phyloP scores from a whole-genome alignment of 2,329 filamentous ascomycete genomes.

The Claviceps pazoutovae region DNA sequence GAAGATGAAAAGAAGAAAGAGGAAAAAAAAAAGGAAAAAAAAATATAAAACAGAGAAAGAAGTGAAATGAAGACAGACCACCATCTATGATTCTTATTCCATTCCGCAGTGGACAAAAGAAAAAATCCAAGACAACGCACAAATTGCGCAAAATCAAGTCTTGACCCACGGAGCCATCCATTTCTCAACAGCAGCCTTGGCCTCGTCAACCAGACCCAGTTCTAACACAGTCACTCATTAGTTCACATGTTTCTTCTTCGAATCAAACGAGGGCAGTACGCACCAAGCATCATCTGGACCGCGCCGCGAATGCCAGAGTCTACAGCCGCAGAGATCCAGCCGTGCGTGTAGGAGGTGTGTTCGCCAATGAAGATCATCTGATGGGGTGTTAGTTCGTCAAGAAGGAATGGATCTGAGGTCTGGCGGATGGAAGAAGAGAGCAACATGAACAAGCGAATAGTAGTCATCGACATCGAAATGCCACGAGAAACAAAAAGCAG shows the following conservation, averaged over 20 bases:
- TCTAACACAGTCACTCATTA: slow-evolving; percentile 16
- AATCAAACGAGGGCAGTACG: background rate
- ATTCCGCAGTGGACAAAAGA: too few species aligned
- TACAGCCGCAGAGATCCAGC: slow-evolving; percentile 54
- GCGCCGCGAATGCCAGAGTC: slow-evolving; percentile 54
- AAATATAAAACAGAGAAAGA: background rate
- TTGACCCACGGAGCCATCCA: slow-evolving; percentile 58
- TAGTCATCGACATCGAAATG: too few species aligned
- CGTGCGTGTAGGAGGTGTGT: slow-evolving; percentile 58
- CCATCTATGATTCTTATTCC: too few species aligned
- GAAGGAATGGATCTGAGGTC: too few species aligned
- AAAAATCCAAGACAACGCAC: too few species aligned
- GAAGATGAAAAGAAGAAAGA: background rate
- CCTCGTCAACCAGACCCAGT: slow-evolving; percentile 54
- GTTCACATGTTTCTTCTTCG: background rate
- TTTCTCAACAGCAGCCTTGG: slow-evolving; percentile 45
- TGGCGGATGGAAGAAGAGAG: background rate
- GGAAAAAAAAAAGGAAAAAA: background rate
- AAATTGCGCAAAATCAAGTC: background rate
- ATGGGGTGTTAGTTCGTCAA: background rate
- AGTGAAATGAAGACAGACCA: background rate
- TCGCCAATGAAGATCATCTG: slow-evolving; percentile 55
- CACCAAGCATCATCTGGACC: slow-evolving; percentile 44
- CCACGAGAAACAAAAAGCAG: background rate
- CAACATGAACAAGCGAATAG: background rate